These are phyloP conservation scores for Deinandra increscens DNA, from an alignment of 129 eudicot species.

Conservation along the genomic window DNA sequence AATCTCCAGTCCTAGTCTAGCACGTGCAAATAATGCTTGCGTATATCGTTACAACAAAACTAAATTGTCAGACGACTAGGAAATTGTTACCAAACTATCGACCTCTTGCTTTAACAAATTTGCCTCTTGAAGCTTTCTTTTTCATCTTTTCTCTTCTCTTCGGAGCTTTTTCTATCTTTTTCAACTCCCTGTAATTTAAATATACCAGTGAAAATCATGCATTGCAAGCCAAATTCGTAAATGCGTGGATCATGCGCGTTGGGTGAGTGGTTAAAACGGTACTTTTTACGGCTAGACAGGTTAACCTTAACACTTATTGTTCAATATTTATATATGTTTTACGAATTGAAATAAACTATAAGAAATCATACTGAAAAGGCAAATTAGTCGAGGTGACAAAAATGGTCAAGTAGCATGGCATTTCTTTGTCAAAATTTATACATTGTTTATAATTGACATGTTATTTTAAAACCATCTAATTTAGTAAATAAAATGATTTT, in stretches of 20 bases:
- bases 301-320: background rate
- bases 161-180: conserved; percentile 80
- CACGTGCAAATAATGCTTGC: background rate
- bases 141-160: conserved; percentile 95
- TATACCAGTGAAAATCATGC: conserved; percentile 12
- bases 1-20: background rate
- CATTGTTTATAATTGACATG: no score
- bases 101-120: conserved; percentile 61
- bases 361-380: background rate
- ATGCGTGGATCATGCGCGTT: background rate
- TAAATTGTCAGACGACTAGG: conserved; percentile 11
- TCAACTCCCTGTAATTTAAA: conserved; percentile 53
- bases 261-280: background rate
- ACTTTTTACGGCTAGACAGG: background rate
- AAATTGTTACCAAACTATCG: conserved; percentile 34
- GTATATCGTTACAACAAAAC: conserved; percentile 15
- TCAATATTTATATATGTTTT: background rate
- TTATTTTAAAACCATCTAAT: no score
- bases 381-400: background rate
- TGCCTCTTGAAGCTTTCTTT: conserved; percentile 78
- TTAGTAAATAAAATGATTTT: background rate
- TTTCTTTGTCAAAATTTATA: background rate
- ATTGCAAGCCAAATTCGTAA: background rate
- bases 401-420: background rate
- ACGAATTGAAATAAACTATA: background rate